Evolutionary conservation across 108 stramenopile species (phyloP).

Genomic region (Mediolabrus comicus): DNA sequence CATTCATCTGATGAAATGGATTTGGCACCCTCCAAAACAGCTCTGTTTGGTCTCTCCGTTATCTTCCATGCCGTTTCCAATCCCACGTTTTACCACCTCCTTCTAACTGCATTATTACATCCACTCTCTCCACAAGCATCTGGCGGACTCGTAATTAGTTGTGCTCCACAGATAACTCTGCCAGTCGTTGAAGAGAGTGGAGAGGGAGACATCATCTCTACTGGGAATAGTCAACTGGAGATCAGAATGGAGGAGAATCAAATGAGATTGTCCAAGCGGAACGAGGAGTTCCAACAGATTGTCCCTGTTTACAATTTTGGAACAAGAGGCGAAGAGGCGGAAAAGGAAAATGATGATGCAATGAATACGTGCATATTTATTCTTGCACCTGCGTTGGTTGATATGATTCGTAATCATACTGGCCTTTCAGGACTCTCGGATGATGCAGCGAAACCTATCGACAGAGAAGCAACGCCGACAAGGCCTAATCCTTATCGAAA

Average conservation of each 20-base stretch:
- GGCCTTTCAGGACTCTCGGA: slow-evolving; percentile 31
- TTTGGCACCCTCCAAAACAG: slow-evolving; percentile 77
- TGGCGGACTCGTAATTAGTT: slow-evolving; percentile 50
- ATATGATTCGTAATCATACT: slow-evolving; percentile 51
- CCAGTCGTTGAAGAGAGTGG: slow-evolving; percentile 15
- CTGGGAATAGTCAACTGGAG: slow-evolving; percentile 44
- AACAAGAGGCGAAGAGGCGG: slow-evolving; percentile 1
- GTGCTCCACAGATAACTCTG: slow-evolving; percentile 52
- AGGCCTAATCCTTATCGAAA: slow-evolving; percentile 45
- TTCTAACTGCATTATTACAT: slow-evolving; percentile 79
- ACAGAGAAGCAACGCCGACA: background rate
- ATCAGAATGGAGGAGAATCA: slow-evolving; percentile 50
- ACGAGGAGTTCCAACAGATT: slow-evolving; percentile 4
- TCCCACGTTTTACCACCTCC: slow-evolving; percentile 55
- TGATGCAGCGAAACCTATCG: slow-evolving; percentile 33
- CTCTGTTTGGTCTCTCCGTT: slow-evolving; percentile 69
- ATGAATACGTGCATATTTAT: slow-evolving; percentile 67
- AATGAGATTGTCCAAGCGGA: background rate
- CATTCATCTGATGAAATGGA: slow-evolving; percentile 38
- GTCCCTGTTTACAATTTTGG: slow-evolving; percentile 32
- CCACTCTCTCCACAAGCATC: slow-evolving; percentile 70
- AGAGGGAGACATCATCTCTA: background rate
- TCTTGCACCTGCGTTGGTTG: slow-evolving; percentile 67
- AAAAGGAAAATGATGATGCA: background rate
- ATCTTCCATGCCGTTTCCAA: slow-evolving; percentile 77